phyloP scores from a whole-genome alignment of 2,329 filamentous ascomycete genomes.

The Fusarium incarnatum region DNA sequence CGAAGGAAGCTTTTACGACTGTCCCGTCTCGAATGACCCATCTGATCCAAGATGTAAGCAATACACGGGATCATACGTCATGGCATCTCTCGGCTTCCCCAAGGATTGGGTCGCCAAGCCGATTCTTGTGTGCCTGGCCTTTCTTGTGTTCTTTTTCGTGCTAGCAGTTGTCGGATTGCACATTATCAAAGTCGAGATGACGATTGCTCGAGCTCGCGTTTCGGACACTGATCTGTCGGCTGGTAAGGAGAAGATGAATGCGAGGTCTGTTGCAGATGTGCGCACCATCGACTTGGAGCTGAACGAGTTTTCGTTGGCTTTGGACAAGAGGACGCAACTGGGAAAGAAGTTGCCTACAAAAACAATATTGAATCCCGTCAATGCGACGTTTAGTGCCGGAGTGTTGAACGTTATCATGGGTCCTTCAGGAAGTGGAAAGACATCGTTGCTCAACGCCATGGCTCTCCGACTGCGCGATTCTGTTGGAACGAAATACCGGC shows the following conservation, averaged over 20 bases:
- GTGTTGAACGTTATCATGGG: constrained; percentile 83
- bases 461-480: constrained; percentile 73
- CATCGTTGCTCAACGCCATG: constrained; percentile 79
- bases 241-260: constrained; percentile 76
- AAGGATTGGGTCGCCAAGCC: constrained; percentile 74
- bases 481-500: constrained; percentile 69
- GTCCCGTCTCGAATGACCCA: constrained; percentile 71
- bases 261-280: constrained; percentile 62
- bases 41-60: constrained; percentile 73
- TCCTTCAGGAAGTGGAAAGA: constrained; percentile 82
- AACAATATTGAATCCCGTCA: constrained; percentile 74
- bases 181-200: constrained; percentile 75
- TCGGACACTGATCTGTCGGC: constrained; percentile 72
- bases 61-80: constrained; percentile 77
- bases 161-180: constrained; percentile 71
- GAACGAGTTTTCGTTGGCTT: constrained; percentile 70
- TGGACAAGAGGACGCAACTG: constrained; percentile 69
- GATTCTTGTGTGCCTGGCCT: constrained; percentile 71
- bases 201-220: constrained; percentile 71
- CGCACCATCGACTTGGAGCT: constrained; percentile 74
- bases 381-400: constrained; percentile 74
- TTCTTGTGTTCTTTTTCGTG: constrained; percentile 71
- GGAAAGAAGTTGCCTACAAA: constrained; percentile 65
- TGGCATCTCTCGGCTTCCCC: constrained; percentile 76
- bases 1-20: constrained; percentile 76